phyloP scores from a whole-genome alignment of 208 protist species.

The Novymonas esmeraldas region DNA sequence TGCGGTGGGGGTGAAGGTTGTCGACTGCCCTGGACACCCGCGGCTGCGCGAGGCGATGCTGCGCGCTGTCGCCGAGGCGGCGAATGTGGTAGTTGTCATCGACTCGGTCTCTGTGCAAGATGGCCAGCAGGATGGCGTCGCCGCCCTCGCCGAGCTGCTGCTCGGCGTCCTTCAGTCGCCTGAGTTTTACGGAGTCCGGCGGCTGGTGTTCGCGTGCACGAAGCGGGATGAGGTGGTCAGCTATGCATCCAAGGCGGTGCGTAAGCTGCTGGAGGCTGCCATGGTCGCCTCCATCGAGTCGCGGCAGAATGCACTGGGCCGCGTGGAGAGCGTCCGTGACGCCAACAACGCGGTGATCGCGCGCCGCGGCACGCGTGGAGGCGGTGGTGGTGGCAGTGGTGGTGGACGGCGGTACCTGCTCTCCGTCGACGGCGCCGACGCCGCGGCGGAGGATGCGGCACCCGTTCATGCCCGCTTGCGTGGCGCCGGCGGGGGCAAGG shows the following conservation, averaged over 20 bases:
- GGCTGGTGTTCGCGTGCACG: slow-evolving; percentile 72
- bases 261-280: slow-evolving; percentile 70
- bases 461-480: background rate
- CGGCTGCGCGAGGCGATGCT: slow-evolving; percentile 64
- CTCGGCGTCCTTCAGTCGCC: slow-evolving; percentile 57
- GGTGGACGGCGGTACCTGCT: slow-evolving; percentile 38
- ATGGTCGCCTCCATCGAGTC: slow-evolving; percentile 56
- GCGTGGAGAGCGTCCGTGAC: slow-evolving; percentile 69
- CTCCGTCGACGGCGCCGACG: slow-evolving; percentile 34
- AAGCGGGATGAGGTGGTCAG: slow-evolving; percentile 87
- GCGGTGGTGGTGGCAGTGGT: slow-evolving; percentile 7
- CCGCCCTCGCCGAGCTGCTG: slow-evolving; percentile 76
- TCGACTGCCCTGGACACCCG: slow-evolving; percentile 84
- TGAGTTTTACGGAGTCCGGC: slow-evolving; percentile 71
- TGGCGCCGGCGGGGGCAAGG: background rate
- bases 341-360: slow-evolving; percentile 42
- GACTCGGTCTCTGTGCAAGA: slow-evolving; percentile 82
- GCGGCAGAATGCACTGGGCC: slow-evolving; percentile 51
- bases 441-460: background rate
- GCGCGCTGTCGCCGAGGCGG: slow-evolving; percentile 46
- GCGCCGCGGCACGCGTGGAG: slow-evolving; percentile 4
- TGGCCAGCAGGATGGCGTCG: slow-evolving; percentile 65
- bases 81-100: slow-evolving; percentile 70
- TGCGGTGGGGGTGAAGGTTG: slow-evolving; percentile 24
- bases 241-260: slow-evolving; percentile 77